phyloP scores from a whole-genome alignment of 2,329 filamentous ascomycete genomes.

The Stemphylium lycopersici region DNA sequence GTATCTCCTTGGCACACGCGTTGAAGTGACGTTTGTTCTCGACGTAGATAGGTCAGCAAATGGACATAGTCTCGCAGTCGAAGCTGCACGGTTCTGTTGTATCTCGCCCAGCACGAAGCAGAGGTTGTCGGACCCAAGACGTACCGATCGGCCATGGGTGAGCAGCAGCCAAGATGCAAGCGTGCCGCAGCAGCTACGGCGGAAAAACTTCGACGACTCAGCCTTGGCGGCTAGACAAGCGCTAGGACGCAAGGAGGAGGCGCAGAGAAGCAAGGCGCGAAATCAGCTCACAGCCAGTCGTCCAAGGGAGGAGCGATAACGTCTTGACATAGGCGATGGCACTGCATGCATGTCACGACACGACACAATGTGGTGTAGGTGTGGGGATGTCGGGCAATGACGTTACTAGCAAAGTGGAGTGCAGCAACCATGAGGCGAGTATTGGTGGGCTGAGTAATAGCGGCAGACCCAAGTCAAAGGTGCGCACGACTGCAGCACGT shows the following conservation, averaged over 20 bases:
- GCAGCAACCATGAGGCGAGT: constrained; percentile 1
- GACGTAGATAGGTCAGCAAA: too few species aligned
- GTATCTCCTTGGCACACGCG: neutral
- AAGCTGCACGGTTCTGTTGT: too few species aligned
- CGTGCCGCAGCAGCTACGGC: neutral
- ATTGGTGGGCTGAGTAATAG: constrained; percentile 6
- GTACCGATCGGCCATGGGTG: neutral
- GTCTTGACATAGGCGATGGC: neutral
- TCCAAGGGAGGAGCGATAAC: neutral
- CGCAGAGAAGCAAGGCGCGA: neutral
- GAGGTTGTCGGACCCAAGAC: neutral
- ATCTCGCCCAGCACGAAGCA: neutral
- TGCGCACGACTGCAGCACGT: constrained; percentile 4
- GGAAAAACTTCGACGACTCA: neutral
- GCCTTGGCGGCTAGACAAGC: constrained; percentile 11
- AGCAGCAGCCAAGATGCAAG: constrained; percentile 1
- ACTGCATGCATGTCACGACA: neutral
- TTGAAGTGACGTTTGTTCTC: neutral
- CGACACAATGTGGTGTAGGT: neutral
- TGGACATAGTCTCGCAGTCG: too few species aligned
- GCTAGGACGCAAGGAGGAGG: constrained; percentile 2
- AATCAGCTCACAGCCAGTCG: neutral
- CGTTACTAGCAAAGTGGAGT: constrained; percentile 6
- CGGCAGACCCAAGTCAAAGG: neutral
- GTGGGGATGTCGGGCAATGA: constrained; percentile 4